Base-by-base conservation (phyloP, 1,284 basidiomycete genomes). In the Naganishia sp. region DNA sequence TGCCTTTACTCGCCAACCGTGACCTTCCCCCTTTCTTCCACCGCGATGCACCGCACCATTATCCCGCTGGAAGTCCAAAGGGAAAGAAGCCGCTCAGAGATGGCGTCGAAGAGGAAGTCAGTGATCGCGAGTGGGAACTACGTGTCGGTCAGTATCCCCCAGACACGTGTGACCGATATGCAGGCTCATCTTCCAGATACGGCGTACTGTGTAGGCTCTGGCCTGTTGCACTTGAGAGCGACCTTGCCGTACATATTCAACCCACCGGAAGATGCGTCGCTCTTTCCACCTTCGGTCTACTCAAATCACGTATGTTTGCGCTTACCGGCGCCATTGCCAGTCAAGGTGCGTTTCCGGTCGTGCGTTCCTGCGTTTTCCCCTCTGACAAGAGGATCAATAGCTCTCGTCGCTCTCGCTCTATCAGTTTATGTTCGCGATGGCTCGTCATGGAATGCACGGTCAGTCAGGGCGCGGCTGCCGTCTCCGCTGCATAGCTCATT, bases 361-460 rank as follows among this genome's bases (percentile, higher is more conserved):
- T 5, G 28, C 28, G 28, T 31, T 15, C 48, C 16, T 39, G 2
- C n/a, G 2, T 48, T 31, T n/a, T 7, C 7, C 13, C 36, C 13
- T 16, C 48, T 52, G 44, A 61, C 31, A 16, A n/a, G 42, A 13
- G 18, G 28, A 15, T 57, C 15, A 25, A 5, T 53, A 78, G 77
- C 73, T 77, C 6, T 75, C 75, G 2, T 76, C 77, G 0, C 60
- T 80, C 9, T 70, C 72, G 9, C 74, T 70, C 0, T 80, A 80
- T 60, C 70, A 71, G 4, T 70, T 80, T 70, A 77, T 75, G 0
- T 79, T 77, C 63, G 70, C 75, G 2, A 68, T 79, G 9, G 75
- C 77, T n/a, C 71, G 77, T 2, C 78, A 75, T 56, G 79, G 78
- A 0, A 76, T 80, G 75, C 76, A 78, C 45, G 79, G 79, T 79